phyloP scores from a whole-genome alignment of 164 flowering plant species.

The Liquidambar formosana region DNA sequence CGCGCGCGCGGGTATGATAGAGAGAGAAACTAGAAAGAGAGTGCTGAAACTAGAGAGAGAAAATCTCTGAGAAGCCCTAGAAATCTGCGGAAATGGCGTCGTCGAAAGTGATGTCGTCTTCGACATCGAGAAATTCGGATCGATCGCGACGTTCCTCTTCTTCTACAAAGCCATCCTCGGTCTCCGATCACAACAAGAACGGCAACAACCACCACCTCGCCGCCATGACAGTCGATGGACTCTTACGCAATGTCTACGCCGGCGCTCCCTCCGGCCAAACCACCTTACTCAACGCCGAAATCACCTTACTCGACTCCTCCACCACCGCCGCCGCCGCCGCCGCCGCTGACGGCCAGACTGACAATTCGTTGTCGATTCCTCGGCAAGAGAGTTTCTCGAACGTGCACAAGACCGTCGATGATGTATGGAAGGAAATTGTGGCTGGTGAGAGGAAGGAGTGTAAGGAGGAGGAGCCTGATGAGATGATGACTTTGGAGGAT shows the following conservation, averaged over 20 bases:
- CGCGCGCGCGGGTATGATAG: too few species aligned
- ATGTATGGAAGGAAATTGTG: conserved; percentile 66
- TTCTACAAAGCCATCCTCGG: conserved; percentile 15
- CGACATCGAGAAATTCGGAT: conserved; percentile 52
- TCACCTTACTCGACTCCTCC: conserved; percentile 11
- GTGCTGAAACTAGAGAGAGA: too few species aligned
- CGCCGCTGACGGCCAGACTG: not conserved
- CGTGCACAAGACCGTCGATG: conserved; percentile 37
- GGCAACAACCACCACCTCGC: conserved; percentile 1
- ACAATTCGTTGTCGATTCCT: conserved; percentile 4
- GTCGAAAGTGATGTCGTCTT: conserved; percentile 45
- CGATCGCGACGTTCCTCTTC: conserved; percentile 38
- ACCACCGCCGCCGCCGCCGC: conserved; percentile 1
- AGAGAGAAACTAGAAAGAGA: too few species aligned
- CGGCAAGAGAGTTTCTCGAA: too few species aligned
- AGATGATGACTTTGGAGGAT: conserved; percentile 76
- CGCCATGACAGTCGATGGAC: conserved; percentile 51
- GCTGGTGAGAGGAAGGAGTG: conserved; percentile 31
- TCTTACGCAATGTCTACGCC: conserved; percentile 35
- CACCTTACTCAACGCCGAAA: conserved; percentile 32
- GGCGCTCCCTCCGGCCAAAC: conserved; percentile 23
- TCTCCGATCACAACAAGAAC: conserved; percentile 14
- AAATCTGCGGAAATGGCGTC: conserved; percentile 40
- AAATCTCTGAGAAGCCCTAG: not conserved
- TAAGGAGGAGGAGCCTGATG: conserved; percentile 34